Base-by-base conservation (phyloP, 441 rosid genomes). In the Croton setiger region DNA sequence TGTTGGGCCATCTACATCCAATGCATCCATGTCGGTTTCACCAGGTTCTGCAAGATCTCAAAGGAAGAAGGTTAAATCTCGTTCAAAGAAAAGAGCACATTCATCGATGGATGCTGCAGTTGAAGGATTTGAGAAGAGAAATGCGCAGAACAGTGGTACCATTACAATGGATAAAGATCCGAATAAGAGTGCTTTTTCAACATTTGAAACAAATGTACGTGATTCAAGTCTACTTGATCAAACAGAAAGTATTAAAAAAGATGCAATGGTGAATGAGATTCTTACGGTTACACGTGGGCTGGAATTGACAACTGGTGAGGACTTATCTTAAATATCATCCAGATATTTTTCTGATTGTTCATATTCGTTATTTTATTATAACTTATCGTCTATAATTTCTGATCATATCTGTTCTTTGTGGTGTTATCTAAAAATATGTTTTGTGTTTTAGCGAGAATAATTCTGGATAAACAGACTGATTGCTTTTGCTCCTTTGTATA, bases 291-390 rank as follows among this genome's bases (percentile, higher is more conserved):
- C 83, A 1, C 81, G 76, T 63, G 92, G 87, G 65, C 55, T 82
- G 56, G 84, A 82, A 67, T 87, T 85, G 79, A 77, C 85, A 63
- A 67, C 84, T 13, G 92, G 98, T 93, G 81, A 73, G 93, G 75
- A 51, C 51, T 70, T 37, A 11, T 41, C 67, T 75, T 3, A 13
- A 71, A 13, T 44, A 56, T 66, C 8, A 37, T 48, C 55, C 7
- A 3, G 37, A 23, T 51, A 35, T 33, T 43, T n/a, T 63, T 37
- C 56, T 4, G 2, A 47, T 43, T 53, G 17, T 47, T 54, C 58
- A 7, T 20, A 20, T 27, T 31, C 37, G 21, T 35, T 20, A 4
- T 13, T 12, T 7, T 47, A 36, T 18, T 63, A 4, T 35, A 20
- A 4, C 31, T 43, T 45, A 17, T 60, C 56, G 1, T 43, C 18